These are phyloP conservation scores for Aspergillus viridinutans DNA, from an alignment of 2,329 filamentous ascomycete species.

Conservation along the genomic window DNA sequence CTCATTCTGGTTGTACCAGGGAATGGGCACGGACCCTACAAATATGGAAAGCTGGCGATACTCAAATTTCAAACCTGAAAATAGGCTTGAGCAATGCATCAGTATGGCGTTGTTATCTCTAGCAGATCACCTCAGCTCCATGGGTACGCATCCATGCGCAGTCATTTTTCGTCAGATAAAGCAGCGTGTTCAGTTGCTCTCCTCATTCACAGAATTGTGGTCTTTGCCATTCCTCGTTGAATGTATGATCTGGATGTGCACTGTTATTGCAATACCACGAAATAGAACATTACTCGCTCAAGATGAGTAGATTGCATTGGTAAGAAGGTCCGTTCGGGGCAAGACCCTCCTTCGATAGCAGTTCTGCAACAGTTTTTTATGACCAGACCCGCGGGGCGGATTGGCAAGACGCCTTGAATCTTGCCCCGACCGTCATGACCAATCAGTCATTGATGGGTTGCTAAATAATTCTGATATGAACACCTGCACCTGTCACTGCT, in stretches of 20 bases:
- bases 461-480: background rate
- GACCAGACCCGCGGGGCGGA: background rate
- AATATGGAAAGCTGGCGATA: background rate
- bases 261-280: background rate
- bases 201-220: background rate
- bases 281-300: background rate
- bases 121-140: background rate
- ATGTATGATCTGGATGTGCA: background rate
- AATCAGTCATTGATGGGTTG: background rate
- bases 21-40: background rate
- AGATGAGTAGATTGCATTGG: background rate
- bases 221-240: background rate
- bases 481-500: background rate
- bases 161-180: background rate
- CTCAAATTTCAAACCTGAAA: background rate
- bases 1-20: background rate
- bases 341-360: background rate
- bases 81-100: background rate
- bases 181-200: background rate
- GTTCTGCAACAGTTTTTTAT: background rate
- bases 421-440: background rate
- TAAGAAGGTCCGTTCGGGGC: background rate
- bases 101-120: background rate
- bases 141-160: background rate
- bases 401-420: background rate